These are phyloP conservation scores for Parathielavia appendiculata DNA, from an alignment of 495 filamentous ascomycete species.

Conservation along the genomic window DNA sequence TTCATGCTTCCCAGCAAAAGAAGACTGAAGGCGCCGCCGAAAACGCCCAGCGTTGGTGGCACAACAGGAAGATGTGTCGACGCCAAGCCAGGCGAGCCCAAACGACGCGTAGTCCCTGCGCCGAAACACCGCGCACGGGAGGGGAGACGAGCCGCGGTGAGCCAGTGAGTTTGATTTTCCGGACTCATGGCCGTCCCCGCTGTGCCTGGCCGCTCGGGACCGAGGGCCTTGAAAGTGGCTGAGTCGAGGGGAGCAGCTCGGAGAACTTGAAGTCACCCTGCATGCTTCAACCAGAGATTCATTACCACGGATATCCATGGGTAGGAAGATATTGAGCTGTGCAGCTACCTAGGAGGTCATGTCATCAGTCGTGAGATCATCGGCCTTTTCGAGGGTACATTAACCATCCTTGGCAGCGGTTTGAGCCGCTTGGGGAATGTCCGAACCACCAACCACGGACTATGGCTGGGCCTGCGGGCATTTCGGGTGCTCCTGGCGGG, in stretches of 20 bases:
- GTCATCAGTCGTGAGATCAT: too few species aligned
- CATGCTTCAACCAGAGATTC: too few species aligned
- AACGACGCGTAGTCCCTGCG: neutral
- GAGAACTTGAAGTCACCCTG: too few species aligned
- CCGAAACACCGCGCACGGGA: neutral
- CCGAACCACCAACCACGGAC: conserved; percentile 20
- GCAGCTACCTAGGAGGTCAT: too few species aligned
- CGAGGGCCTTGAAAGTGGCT: neutral
- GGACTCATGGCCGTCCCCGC: neutral
- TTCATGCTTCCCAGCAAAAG: too few species aligned
- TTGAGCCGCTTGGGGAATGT: conserved; percentile 26
- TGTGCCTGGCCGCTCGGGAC: conserved; percentile 5
- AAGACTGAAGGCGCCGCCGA: neutral
- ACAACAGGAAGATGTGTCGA: neutral
- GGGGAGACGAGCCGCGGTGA: neutral
- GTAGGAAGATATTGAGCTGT: neutral
- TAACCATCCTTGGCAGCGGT: conserved; percentile 8
- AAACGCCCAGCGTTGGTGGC: neutral
- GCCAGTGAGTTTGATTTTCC: neutral
- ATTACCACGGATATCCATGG: too few species aligned
- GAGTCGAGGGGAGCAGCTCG: too few species aligned
- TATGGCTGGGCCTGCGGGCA: neutral
- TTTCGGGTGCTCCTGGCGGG: neutral
- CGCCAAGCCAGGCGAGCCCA: neutral
- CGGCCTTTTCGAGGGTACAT: neutral